phyloP scores from a whole-genome alignment of 1,139 yeast genomes.

The Debaryomycetaceae sp. region DNA sequence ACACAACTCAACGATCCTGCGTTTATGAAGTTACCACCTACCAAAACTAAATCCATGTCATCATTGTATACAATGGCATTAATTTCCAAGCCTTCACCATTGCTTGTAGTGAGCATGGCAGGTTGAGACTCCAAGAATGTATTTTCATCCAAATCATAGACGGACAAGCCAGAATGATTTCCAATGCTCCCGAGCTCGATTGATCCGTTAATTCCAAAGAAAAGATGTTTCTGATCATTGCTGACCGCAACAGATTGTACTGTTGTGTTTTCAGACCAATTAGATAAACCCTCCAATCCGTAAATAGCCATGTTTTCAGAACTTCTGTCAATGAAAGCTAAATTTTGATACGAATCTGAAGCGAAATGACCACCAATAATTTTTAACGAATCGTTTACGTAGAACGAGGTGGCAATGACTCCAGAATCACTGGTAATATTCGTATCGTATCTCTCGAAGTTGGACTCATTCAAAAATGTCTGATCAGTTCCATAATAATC shows the following conservation, averaged over 20 bases:
- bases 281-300: constrained; percentile 25
- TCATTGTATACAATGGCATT: constrained; percentile 55
- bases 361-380: constrained; percentile 51
- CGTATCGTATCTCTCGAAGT: constrained; percentile 23
- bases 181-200: constrained; percentile 21
- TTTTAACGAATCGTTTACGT: constrained; percentile 47
- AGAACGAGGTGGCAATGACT: constrained; percentile 34
- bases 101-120: constrained; percentile 28
- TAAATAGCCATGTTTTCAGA: constrained; percentile 19
- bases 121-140: constrained; percentile 47
- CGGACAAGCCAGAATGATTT: constrained; percentile 43
- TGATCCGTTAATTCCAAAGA: constrained; percentile 52
- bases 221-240: constrained; percentile 30
- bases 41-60: constrained; percentile 49
- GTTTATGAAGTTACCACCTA: constrained; percentile 71
- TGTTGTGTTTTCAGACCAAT: constrained; percentile 34
- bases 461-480: constrained; percentile 23
- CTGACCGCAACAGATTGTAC: constrained; percentile 45
- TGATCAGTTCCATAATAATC: constrained; percentile 29
- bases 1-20: constrained; percentile 61
- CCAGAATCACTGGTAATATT: constrained; percentile 27
- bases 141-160: constrained; percentile 46
- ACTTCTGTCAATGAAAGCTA: constrained; percentile 41
- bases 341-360: constrained; percentile 16
- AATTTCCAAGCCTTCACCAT: constrained; percentile 33